A percentile compares a stretch with the other conserved stretches of the same genome.
phyloP scores from a whole-genome alignment of 768 basidiomycete genomes.

The Ramaria rubella region DNA sequence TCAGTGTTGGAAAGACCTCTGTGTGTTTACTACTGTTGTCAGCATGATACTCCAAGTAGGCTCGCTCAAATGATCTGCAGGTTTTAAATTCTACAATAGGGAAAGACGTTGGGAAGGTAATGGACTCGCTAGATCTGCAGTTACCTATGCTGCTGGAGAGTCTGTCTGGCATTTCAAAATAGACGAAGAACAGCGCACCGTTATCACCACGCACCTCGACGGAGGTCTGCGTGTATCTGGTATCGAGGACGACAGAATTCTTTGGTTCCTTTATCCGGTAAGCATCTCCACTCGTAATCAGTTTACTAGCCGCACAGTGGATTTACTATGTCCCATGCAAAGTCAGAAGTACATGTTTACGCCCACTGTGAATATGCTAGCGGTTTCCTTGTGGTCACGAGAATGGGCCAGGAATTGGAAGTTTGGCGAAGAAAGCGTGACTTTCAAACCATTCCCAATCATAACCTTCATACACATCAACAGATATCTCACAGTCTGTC shows the following conservation, averaged over 20 bases:
- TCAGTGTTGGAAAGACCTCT: constrained; percentile 51
- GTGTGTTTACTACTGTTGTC: constrained; percentile 34
- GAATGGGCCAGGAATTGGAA: constrained; percentile 48
- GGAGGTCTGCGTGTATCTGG: constrained; percentile 60
- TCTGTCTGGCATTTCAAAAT: constrained; percentile 70
- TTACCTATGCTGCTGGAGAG: constrained; percentile 26
- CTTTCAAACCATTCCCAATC: not conserved
- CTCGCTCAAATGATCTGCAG: not conserved
- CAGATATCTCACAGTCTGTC: not conserved
- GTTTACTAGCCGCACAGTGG: too few relatives aligned
- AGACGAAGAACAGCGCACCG: constrained; percentile 53
- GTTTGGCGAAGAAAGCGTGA: constrained; percentile 47
- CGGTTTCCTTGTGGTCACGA: constrained; percentile 69
- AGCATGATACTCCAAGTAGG: too few relatives aligned
- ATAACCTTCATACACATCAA: not conserved
- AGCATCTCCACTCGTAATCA: constrained; percentile 14
- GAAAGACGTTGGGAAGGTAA: constrained; percentile 9
- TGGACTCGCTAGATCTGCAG: not conserved
- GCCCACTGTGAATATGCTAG: constrained; percentile 71
- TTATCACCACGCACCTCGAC: constrained; percentile 47
- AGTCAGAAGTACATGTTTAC: constrained; percentile 42
- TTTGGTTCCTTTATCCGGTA: constrained; percentile 64
- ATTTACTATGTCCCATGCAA: not conserved
- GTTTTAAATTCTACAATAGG: not conserved
- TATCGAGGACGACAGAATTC: constrained; percentile 36